phyloP scores from a whole-genome alignment of 768 basidiomycete genomes.

The Termitomyces heimii region DNA sequence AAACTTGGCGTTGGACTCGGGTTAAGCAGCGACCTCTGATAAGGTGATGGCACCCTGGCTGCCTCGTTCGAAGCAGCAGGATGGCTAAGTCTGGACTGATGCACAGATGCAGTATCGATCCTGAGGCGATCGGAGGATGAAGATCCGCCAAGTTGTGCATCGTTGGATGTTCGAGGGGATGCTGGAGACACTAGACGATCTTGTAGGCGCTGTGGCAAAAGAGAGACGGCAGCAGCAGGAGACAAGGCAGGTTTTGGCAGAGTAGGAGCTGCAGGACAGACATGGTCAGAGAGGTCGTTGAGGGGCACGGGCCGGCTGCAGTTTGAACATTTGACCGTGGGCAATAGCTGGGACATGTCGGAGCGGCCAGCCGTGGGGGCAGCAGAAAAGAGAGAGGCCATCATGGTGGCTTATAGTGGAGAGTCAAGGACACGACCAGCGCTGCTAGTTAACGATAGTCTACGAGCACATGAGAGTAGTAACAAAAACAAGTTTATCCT shows the following conservation, averaged over 20 bases:
- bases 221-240: constrained; percentile 33
- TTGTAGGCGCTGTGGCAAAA: constrained; percentile 47
- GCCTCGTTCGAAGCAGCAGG: constrained; percentile 21
- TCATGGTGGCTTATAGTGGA: constrained; percentile 10
- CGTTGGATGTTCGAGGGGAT: constrained; percentile 4
- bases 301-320: constrained; percentile 71
- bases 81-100: constrained; percentile 30
- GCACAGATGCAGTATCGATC: constrained; percentile 24
- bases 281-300: constrained; percentile 69
- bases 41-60: constrained; percentile 13
- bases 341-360: constrained; percentile 64
- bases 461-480: neutral
- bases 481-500: neutral
- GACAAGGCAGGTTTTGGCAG: constrained; percentile 32
- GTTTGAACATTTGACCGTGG: constrained; percentile 80
- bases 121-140: constrained; percentile 19
- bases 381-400: constrained; percentile 26
- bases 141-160: constrained; percentile 14
- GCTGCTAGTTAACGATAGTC: constrained; percentile 7
- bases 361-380: constrained; percentile 24
- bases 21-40: constrained; percentile 11
- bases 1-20: constrained; percentile 10
- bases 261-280: constrained; percentile 54
- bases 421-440: constrained; percentile 24
- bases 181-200: constrained; percentile 32